Conservation (phyloP, 108 stramenopile genomes). For the Fistulifera solaris region DNA sequence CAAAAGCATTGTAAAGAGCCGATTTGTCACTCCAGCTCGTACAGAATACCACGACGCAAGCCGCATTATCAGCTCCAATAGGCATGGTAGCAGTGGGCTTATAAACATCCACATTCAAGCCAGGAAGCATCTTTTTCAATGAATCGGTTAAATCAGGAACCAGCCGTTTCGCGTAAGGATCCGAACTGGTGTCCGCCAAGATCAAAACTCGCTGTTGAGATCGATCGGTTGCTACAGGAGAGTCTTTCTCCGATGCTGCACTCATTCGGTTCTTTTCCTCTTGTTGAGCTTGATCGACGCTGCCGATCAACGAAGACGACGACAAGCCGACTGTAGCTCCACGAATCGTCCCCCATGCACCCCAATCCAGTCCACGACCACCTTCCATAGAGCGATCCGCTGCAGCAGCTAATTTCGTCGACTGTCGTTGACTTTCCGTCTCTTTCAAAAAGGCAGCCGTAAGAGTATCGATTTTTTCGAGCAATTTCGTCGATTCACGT, state of each 20-base stretch:
- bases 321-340: conserved; percentile 28
- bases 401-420: conserved; percentile 40
- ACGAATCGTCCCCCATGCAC: conserved; percentile 56
- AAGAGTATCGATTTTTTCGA: conserved; percentile 60
- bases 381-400: conserved; percentile 40
- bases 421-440: conserved; percentile 15
- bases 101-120: conserved; percentile 34
- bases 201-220: conserved; percentile 28
- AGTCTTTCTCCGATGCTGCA: background rate
- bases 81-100: conserved; percentile 54
- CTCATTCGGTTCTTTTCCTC: background rate
- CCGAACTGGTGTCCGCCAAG: conserved; percentile 31
- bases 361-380: conserved; percentile 51
- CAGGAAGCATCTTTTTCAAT: conserved; percentile 28
- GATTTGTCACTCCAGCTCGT: conserved; percentile 37
- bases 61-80: conserved; percentile 57
- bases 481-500: conserved; percentile 30
- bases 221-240: conserved; percentile 9
- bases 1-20: conserved; percentile 39
- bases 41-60: conserved; percentile 47
- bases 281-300: background rate
- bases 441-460: conserved; percentile 39
- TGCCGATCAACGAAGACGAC: conserved; percentile 6
- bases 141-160: conserved; percentile 35
- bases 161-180: conserved; percentile 30